phyloP scores from a whole-genome alignment of 768 basidiomycete genomes.

The Boletus sp. region DNA sequence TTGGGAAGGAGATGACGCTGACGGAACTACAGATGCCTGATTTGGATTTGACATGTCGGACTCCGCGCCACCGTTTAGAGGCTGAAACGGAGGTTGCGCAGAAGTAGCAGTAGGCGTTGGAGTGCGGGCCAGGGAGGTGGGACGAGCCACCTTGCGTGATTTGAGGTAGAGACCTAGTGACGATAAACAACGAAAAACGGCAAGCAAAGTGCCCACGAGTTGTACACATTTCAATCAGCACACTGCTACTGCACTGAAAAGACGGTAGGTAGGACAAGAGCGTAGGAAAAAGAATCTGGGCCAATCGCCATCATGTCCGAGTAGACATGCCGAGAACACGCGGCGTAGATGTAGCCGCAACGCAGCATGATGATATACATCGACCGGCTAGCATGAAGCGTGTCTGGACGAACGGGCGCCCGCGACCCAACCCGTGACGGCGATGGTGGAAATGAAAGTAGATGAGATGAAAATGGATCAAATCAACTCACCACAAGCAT shows the following conservation, averaged over 20 bases:
- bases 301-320: conserved; percentile 36
- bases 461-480: conserved; percentile 32
- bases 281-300: conserved; percentile 30
- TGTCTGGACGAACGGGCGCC: conserved; percentile 28
- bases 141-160: conserved; percentile 72
- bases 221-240: conserved; percentile 40
- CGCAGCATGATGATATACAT: conserved; percentile 34
- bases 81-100: conserved; percentile 29
- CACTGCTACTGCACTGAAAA: conserved; percentile 34
- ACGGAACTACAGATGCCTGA: conserved; percentile 34
- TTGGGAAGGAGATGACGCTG: conserved; percentile 24
- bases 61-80: conserved; percentile 34
- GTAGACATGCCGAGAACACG: conserved; percentile 35
- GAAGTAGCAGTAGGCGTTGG: conserved; percentile 34
- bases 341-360: conserved; percentile 30
- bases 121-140: conserved; percentile 50
- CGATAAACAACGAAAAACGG: conserved; percentile 33
- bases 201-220: conserved; percentile 36
- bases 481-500: conserved; percentile 77
- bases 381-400: conserved; percentile 27
- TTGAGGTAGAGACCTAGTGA: conserved; percentile 79
- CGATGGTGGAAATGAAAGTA: conserved; percentile 31
- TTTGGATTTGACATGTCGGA: conserved; percentile 36
- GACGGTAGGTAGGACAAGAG: conserved; percentile 32
- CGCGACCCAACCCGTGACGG: conserved; percentile 35